Base-by-base conservation (phyloP, 2,329 filamentous ascomycete species). In the Neopestalotiopsis sp. region DNA sequence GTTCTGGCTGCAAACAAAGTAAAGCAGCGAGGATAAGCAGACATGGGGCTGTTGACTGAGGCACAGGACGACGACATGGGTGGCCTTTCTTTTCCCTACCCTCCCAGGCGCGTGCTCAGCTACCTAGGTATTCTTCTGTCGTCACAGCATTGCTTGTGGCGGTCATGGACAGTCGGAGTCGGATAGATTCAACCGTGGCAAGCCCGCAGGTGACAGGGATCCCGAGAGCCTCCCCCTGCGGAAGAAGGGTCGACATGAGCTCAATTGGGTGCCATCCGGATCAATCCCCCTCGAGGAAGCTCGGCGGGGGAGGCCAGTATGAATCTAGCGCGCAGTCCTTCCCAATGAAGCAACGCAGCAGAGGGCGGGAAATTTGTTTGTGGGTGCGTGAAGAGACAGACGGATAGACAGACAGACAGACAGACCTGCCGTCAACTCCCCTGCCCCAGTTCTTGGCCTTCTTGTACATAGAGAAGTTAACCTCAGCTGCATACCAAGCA, bases 251-350 rank as follows among this genome's bases (percentile, higher is more conserved):
- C 13, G n/a, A 34, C 45, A 57, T 42, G 40, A 57, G 49, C 63
- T 66, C 30, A 34, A 56, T 56, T 57, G 63, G 63, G 63, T 57
- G 40, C 32, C 63, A 66, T 49, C 32, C 63, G 63, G 63, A 64
- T 34, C 49, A 49, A 13, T 14, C 40, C 63, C 60, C n/a, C 63
- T 56, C 63, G 32, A 40, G 63, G 63, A 66, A 66, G 63, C 63
- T 66, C 49, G 32, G 32, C 62, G 49, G 34, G 32, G 24, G 38
- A n/a, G 63, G 4, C 28, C 13, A 65, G 24, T 28, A 66, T 66
- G 30, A 28, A 66, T 14, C 52, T 28, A 57, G 45, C 28, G 49
- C 40, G 24, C 14, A 28, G 52, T 45, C 63, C 63, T 66, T 66
- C 63, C 63, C 52, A 45, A 66, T 32, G 28, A 7, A 66, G 63